Base-by-base conservation (phyloP, 2,329 filamentous ascomycete genomes). In the Aspergillus alliaceus region DNA sequence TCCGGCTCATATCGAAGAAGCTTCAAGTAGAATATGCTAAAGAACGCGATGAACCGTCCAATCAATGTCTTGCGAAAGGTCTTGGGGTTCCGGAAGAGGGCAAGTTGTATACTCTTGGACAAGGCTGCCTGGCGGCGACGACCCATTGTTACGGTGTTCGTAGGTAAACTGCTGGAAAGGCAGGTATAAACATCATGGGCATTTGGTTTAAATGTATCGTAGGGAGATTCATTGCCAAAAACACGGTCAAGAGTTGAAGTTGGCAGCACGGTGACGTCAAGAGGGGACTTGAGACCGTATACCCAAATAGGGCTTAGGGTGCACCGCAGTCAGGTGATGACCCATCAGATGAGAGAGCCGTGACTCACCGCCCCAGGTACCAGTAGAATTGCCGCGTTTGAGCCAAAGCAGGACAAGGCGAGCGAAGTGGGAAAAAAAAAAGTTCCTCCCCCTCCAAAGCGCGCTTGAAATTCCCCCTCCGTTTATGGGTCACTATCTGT, bases 31-130 rank as follows among this genome's bases (percentile, higher is more conserved):
- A 81, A 82, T 3, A 85, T 62, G 0, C 79, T 77, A 68, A 87
- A 86, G 63, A 87, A 82, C 20, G 79, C 72, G 24, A 84, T 61
- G 40, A 84, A 72, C 40, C 77, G 76, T 22, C 74, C 72, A 20
- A 84, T 68, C 0, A 77, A 64, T 58, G 64, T 66, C 40, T 66
- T 68, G 37, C 62, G 66, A 31, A 65, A 67, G 6, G 55, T n/a
- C 6, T 65, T 59, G 6, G 68, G 68, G 27, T 74, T 66, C 25
- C 65, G 66, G 24, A 67, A 58, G 6, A 74, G 48, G 3, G 68
- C 72, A 4, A 59, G 57, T 42, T 72, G 69, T 24, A 74, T 72
- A 5, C 72, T 72, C 29, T 67, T 68, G 34, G 63, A 63, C 18
- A 72, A 54, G 20, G 68, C 66, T 15, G 53, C 51, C 37, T 68